Evolutionary conservation across 805 yeast species (phyloP).

Genomic region (Tetrapisispora arboricola): DNA sequence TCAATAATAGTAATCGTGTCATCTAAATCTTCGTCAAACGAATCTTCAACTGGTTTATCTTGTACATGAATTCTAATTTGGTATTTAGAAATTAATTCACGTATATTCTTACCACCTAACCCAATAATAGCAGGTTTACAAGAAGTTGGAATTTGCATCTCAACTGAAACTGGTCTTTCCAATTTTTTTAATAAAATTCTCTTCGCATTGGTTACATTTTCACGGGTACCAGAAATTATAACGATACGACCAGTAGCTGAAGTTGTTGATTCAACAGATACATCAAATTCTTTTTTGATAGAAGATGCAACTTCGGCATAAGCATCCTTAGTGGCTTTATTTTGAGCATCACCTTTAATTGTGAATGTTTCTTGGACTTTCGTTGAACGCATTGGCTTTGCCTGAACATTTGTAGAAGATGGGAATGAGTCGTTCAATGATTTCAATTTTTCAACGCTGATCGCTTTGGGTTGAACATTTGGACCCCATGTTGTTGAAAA

Average conservation of each 20-base stretch:
- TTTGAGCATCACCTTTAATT: slow-evolving; percentile 57
- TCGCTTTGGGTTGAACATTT: slow-evolving; percentile 31
- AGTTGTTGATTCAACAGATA: slow-evolving; percentile 72
- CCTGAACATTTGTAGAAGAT: slow-evolving; percentile 4
- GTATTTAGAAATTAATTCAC: slow-evolving; percentile 64
- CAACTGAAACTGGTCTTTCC: slow-evolving; percentile 57
- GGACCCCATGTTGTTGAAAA: slow-evolving; percentile 33
- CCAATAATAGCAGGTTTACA: slow-evolving; percentile 78
- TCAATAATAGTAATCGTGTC: slow-evolving; percentile 49
- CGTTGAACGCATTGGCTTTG: slow-evolving; percentile 44
- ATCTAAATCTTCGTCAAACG: slow-evolving; percentile 46
- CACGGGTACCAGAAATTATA: slow-evolving; percentile 65
- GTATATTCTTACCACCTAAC: slow-evolving; percentile 69
- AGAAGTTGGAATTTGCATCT: slow-evolving; percentile 65
- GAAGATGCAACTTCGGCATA: slow-evolving; percentile 54
- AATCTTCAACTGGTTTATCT: slow-evolving; percentile 26
- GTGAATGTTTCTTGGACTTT: slow-evolving; percentile 71
- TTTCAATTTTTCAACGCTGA: slow-evolving; percentile 12
- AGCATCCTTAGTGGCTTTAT: slow-evolving; percentile 50
- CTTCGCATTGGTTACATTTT: slow-evolving; percentile 56
- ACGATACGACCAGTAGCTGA: slow-evolving; percentile 74
- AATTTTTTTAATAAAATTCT: slow-evolving; percentile 64
- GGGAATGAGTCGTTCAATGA: slow-evolving; percentile 12
- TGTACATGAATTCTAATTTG: slow-evolving; percentile 56
- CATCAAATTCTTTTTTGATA: slow-evolving; percentile 47